phyloP scores from a whole-genome alignment of 441 rosid species.

The Hypseocharis bilobata region DNA sequence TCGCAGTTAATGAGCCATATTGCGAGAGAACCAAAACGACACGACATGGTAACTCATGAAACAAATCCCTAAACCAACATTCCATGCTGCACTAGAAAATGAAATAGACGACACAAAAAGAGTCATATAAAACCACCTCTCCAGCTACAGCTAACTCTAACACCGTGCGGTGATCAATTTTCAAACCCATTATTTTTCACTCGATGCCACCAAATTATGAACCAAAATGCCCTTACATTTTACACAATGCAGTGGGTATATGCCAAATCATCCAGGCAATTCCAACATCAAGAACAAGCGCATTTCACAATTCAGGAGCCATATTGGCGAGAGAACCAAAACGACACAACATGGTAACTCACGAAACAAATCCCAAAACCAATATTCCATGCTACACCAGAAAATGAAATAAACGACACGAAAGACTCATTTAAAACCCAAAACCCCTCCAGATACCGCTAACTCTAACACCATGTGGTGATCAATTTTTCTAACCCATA shows the following conservation, averaged over 20 bases:
- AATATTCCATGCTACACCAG: neutral
- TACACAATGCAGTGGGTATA: neutral
- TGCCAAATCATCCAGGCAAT: too few species aligned
- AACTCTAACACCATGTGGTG: neutral
- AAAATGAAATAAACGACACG: neutral
- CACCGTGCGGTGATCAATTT: neutral
- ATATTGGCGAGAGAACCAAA: too few species aligned
- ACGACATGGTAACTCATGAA: too few species aligned
- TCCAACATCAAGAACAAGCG: too few species aligned
- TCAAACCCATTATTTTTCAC: neutral
- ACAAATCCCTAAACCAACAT: neutral
- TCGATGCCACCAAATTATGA: neutral
- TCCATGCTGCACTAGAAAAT: neutral
- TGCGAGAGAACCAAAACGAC: neutral
- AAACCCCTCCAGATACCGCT: neutral
- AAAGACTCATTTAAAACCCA: neutral
- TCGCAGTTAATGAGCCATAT: neutral
- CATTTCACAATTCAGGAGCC: too few species aligned
- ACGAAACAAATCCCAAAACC: neutral
- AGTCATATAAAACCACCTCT: neutral
- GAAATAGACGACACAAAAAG: neutral
- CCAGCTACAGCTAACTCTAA: neutral
- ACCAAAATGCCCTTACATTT: neutral
- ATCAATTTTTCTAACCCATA: neutral
- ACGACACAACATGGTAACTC: too few species aligned